Conservation (phyloP, 768 basidiomycete genomes). For the Zangia roseola region DNA sequence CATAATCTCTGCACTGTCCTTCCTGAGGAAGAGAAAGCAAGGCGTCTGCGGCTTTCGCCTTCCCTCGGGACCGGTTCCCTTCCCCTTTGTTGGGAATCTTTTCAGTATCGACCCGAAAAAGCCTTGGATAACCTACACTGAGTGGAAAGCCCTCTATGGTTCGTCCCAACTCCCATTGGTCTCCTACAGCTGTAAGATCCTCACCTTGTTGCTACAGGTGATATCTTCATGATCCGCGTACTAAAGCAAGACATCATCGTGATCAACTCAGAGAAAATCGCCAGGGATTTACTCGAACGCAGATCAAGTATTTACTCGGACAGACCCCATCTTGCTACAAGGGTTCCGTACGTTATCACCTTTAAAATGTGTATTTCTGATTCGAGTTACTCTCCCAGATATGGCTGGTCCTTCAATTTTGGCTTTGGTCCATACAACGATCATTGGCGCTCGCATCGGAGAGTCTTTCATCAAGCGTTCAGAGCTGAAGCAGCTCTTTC, state of each 20-base stretch:
- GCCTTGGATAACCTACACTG: constrained; percentile 22
- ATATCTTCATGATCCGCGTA: constrained; percentile 19
- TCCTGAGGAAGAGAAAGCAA: constrained; percentile 1
- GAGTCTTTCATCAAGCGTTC: constrained; percentile 25
- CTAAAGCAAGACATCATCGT: constrained; percentile 22
- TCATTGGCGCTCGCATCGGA: constrained; percentile 22
- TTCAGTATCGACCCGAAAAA: constrained; percentile 13
- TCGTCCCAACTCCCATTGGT: not conserved
- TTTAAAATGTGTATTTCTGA: not conserved
- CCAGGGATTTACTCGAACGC: constrained; percentile 27
- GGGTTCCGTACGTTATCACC: constrained; percentile 9
- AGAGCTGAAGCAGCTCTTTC: constrained; percentile 11
- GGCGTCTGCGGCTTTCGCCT: not conserved
- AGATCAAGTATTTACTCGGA: constrained; percentile 30
- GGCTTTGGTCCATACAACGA: constrained; percentile 22
- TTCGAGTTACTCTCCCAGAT: constrained; percentile 3
- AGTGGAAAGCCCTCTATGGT: constrained; percentile 22
- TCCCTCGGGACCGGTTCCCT: constrained; percentile 5
- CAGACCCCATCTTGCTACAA: constrained; percentile 16
- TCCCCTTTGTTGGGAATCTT: constrained; percentile 18
- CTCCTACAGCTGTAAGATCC: not conserved
- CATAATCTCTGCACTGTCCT: no score
- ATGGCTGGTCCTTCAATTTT: constrained; percentile 20
- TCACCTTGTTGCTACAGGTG: constrained; percentile 7
- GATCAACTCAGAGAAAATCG: constrained; percentile 25